Evolutionary conservation across 1,284 basidiomycete genomes (phyloP).

Genomic region (Trametes hirsuta): DNA sequence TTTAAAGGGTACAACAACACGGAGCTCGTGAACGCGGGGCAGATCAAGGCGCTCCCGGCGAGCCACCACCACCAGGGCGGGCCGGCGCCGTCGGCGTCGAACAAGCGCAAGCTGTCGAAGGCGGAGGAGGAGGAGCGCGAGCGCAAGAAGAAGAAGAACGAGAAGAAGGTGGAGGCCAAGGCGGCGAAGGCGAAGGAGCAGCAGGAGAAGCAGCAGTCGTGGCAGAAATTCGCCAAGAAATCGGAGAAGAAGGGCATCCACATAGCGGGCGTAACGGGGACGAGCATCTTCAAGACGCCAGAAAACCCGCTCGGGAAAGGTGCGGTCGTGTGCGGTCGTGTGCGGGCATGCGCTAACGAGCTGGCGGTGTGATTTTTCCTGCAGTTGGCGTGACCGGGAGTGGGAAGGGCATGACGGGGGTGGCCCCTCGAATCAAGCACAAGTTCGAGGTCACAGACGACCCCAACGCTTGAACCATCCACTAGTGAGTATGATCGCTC

Average conservation of each 20-base stretch:
- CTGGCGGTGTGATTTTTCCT: background rate
- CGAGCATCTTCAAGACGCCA: conserved; percentile 95
- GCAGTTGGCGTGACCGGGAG: conserved; percentile 94
- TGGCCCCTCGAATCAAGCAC: conserved; percentile 75
- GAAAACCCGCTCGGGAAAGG: conserved; percentile 91
- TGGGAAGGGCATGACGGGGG: conserved; percentile 91
- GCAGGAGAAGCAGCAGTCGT: conserved; percentile 85
- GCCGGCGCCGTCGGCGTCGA: conserved; percentile 43
- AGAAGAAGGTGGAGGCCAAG: conserved; percentile 89
- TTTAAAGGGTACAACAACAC: conserved; percentile 96
- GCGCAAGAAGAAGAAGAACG: conserved; percentile 93
- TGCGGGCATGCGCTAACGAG: background rate
- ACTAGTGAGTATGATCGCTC: conserved; percentile 2
- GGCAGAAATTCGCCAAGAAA: conserved; percentile 99
- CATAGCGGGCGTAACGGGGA: conserved; percentile 85
- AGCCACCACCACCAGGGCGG: conserved; percentile 52
- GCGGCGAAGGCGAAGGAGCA: conserved; percentile 92
- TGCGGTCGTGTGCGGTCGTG: conserved; percentile 36
- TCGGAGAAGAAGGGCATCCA: conserved; percentile 93
- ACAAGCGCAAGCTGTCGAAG: conserved; percentile 79
- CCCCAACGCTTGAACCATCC: conserved; percentile 23
- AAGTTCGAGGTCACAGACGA: conserved; percentile 67
- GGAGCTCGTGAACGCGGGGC: conserved; percentile 80
- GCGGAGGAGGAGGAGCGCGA: conserved; percentile 90
- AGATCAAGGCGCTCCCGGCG: conserved; percentile 72